Conservation (phyloP, 139 green algal genomes). For the Chlamydomonas incerta region DNA sequence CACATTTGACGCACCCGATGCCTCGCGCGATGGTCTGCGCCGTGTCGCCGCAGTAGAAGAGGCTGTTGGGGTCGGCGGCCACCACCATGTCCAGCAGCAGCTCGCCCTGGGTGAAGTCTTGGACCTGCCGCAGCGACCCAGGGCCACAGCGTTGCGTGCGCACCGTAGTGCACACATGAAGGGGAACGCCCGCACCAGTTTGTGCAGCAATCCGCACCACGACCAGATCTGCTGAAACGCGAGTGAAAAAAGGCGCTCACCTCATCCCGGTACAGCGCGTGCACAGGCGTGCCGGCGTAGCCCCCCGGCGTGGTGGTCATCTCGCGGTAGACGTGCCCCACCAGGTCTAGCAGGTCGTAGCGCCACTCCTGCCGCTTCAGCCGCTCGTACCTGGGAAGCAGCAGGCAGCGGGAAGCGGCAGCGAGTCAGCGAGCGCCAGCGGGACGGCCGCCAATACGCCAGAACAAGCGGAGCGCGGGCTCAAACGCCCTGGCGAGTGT, state of each 20-base stretch:
- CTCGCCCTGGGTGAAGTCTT: slow-evolving; percentile 88
- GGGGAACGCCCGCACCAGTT: too few relatives aligned
- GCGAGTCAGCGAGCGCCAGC: too few relatives aligned
- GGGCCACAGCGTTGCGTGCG: too few relatives aligned
- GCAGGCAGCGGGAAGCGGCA: too few relatives aligned
- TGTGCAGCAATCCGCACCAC: too few relatives aligned
- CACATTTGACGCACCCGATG: slow-evolving; percentile 61
- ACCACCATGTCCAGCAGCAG: slow-evolving; percentile 79
- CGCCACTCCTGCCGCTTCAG: slow-evolving; percentile 38
- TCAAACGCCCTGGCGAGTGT: too few relatives aligned
- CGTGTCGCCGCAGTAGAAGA: slow-evolving; percentile 88
- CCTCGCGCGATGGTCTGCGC: slow-evolving; percentile 87
- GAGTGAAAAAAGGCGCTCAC: too few relatives aligned
- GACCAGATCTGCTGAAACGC: too few relatives aligned
- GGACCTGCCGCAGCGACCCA: slow-evolving; percentile 69
- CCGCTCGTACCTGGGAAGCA: slow-evolving; percentile 32
- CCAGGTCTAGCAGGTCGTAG: slow-evolving; percentile 75
- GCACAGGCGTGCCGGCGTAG: slow-evolving; percentile 72
- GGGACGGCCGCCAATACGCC: too few relatives aligned
- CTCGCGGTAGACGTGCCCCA: slow-evolving; percentile 72
- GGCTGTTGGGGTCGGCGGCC: slow-evolving; percentile 52
- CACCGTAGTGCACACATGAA: too few relatives aligned
- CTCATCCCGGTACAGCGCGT: slow-evolving; percentile 85
- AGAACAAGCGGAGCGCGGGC: too few relatives aligned
- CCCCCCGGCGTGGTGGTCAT: slow-evolving; percentile 41